Percentiles rank a stretch among this genome's conserved stretches.
Conservation (phyloP, 495 filamentous ascomycete genomes). For the Podospora comata region DNA sequence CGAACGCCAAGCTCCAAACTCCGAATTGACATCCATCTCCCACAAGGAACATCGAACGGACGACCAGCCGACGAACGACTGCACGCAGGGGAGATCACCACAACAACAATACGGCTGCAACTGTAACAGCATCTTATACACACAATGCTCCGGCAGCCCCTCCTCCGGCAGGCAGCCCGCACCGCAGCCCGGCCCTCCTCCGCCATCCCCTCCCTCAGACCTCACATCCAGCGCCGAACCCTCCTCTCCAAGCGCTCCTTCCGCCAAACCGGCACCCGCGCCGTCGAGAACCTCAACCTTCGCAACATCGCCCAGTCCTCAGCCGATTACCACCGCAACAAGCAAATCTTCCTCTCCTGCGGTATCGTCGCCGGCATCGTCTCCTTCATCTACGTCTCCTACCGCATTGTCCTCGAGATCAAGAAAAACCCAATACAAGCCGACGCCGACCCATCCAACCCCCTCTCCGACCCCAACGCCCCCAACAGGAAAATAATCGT, state of each 20-base stretch:
- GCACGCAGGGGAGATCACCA: conserved; percentile 6
- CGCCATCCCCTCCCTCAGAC: conserved; percentile 5
- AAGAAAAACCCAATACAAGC: conserved; percentile 34
- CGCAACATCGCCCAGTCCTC: conserved; percentile 39
- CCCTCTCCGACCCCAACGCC: conserved; percentile 40
- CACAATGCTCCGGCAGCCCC: conserved; percentile 31
- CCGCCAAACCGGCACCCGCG: conserved; percentile 24
- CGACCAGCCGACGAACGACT: background rate
- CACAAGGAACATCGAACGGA: background rate
- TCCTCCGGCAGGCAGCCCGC: conserved; percentile 26
- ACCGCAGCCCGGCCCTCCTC: conserved; percentile 8
- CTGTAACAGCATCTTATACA: background rate
- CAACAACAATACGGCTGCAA: background rate
- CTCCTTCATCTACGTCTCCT: conserved; percentile 46
- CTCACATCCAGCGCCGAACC: conserved; percentile 31
- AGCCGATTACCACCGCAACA: conserved; percentile 44
- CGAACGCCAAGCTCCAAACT: conserved; percentile 5
- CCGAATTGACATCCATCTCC: conserved; percentile 1
- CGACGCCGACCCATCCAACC: conserved; percentile 48
- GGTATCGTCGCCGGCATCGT: conserved; percentile 48
- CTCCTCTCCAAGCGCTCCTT: conserved; percentile 31
- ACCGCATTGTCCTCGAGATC: conserved; percentile 40
- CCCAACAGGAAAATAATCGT: conserved; percentile 55
- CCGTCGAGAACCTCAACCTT: conserved; percentile 46
- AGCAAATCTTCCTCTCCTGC: conserved; percentile 45